phyloP scores from a whole-genome alignment of 202 grass and related monocot genomes.

The Zizania palustris region DNA sequence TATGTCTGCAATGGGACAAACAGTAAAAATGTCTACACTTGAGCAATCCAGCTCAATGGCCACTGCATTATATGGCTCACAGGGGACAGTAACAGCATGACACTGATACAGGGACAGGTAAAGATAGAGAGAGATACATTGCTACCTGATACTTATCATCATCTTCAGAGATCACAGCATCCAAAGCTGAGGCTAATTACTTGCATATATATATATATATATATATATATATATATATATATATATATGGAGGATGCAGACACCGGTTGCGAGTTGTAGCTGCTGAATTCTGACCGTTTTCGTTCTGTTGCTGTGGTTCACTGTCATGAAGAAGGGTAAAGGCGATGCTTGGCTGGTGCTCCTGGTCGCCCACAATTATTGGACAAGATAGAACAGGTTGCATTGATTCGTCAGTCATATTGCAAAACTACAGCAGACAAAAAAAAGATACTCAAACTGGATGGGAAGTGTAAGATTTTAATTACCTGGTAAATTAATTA shows the following conservation, averaged over 20 bases:
- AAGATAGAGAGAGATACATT: neutral
- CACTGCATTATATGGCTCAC: neutral
- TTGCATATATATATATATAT: too few relatives aligned
- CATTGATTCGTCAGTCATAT: neutral
- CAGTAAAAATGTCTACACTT: conserved; percentile 13
- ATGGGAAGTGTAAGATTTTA: too few relatives aligned
- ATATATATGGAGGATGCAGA: conserved; percentile 42
- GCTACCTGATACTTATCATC: too few relatives aligned
- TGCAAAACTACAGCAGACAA: too few relatives aligned
- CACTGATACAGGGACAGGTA: neutral
- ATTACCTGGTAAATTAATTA: too few relatives aligned
- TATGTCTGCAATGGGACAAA: neutral
- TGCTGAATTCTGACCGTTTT: neutral
- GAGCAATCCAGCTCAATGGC: neutral
- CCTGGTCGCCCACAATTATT: neutral
- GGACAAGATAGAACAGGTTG: neutral
- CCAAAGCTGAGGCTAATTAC: too few relatives aligned
- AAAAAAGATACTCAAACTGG: too few relatives aligned
- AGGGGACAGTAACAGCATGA: neutral
- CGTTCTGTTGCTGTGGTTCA: neutral
- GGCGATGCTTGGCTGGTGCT: neutral
- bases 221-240: too few relatives aligned
- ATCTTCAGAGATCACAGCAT: too few relatives aligned
- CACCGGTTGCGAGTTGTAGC: conserved; percentile 6
- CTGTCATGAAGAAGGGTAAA: conserved; percentile 7